A percentile compares a stretch with the other conserved stretches of the same genome.
phyloP scores from a whole-genome alignment of 78 protist species.

The Chrysochromulina parva region DNA sequence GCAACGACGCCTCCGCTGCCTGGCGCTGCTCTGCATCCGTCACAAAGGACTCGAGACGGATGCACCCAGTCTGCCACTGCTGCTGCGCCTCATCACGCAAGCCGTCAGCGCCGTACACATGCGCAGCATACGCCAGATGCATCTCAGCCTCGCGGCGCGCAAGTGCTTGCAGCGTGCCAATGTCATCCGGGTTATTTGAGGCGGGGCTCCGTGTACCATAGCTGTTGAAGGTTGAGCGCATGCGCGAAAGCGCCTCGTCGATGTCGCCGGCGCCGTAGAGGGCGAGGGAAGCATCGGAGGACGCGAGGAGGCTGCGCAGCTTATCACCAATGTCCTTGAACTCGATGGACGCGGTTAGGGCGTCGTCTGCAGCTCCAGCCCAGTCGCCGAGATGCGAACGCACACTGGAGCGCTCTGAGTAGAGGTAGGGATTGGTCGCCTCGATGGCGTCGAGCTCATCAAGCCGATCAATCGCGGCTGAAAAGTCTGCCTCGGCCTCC shows the following conservation, averaged over 20 bases:
- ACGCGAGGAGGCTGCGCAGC: background rate
- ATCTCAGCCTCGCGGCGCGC: background rate
- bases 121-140: constrained; percentile 1
- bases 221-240: background rate
- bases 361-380: background rate
- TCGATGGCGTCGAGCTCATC: background rate
- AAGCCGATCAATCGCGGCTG: background rate
- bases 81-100: background rate
- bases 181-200: constrained; percentile 17
- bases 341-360: background rate
- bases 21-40: background rate
- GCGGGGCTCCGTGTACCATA: background rate
- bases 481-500: background rate
- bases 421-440: constrained; percentile 25
- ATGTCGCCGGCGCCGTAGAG: background rate
- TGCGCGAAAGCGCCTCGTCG: background rate
- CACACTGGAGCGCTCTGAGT: background rate
- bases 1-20: background rate
- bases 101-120: background rate
- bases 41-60: background rate
- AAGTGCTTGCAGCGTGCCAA: background rate
- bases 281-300: background rate
- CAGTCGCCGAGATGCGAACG: background rate
- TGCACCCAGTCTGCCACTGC: constrained; percentile 9
- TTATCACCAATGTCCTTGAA: background rate